phyloP scores from a whole-genome alignment of 139 green algal genomes.

The Chlamydomonas sp. region DNA sequence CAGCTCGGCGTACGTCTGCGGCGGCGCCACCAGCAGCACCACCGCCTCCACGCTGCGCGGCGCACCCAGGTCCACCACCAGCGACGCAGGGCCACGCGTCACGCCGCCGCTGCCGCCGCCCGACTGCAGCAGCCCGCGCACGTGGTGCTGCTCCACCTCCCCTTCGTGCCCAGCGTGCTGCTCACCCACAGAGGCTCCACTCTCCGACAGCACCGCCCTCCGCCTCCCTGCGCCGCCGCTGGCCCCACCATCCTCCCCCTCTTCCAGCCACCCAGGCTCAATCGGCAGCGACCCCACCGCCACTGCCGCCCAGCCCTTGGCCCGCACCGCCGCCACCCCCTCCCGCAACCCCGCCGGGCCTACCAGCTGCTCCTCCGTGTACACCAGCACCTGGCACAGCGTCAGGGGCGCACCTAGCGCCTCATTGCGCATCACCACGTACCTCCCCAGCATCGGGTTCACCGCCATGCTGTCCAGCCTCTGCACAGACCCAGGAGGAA shows the following conservation, averaged over 20 bases:
- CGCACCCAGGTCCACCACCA: constrained; percentile 12
- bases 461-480: no score
- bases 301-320: background rate
- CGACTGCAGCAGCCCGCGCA: no score
- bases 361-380: background rate
- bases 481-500: no score
- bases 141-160: no score
- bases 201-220: no score
- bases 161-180: no score
- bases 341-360: background rate
- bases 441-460: background rate
- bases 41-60: constrained; percentile 10
- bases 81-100: background rate
- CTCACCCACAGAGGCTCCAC: no score
- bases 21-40: background rate
- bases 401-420: background rate
- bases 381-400: constrained; percentile 27
- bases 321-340: background rate
- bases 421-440: background rate
- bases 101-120: background rate
- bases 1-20: background rate
- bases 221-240: no score
- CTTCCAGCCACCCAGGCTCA: background rate
- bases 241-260: no score
- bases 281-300: background rate